Percentiles rank a stretch among this genome's conserved stretches.
phyloP scores from a whole-genome alignment of 2,329 filamentous ascomycete genomes.

The Trichoderma sp. region DNA sequence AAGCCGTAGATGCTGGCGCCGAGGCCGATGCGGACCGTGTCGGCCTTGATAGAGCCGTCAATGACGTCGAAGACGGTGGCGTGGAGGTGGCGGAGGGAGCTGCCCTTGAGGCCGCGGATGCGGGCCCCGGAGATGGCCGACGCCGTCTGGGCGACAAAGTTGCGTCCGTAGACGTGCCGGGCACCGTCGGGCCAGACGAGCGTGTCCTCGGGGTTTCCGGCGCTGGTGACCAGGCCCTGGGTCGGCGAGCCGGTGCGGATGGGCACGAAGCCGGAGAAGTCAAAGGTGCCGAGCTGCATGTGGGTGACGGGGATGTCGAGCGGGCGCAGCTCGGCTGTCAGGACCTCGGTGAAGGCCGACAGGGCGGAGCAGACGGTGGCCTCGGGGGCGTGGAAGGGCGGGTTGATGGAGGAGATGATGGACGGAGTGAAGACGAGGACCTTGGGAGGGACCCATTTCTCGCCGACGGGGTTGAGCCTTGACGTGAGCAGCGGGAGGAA shows the following conservation, averaged over 20 bases:
- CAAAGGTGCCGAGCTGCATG: conserved; percentile 88
- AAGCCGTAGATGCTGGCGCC: conserved; percentile 84
- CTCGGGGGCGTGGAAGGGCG: conserved; percentile 82
- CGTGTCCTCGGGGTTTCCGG: conserved; percentile 50
- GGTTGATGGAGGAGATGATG: conserved; percentile 77
- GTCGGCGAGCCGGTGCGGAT: conserved; percentile 39
- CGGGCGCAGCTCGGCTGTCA: conserved; percentile 76
- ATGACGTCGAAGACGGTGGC: conserved; percentile 89
- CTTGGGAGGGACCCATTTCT: conserved; percentile 60
- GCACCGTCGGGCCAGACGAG: conserved; percentile 66
- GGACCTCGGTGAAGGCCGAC: conserved; percentile 79
- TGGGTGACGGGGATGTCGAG: conserved; percentile 80
- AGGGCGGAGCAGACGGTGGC: conserved; percentile 83
- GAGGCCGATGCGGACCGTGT: conserved; percentile 76
- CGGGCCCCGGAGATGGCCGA: conserved; percentile 60
- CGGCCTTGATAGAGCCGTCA: conserved; percentile 61
- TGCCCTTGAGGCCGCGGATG: conserved; percentile 65
- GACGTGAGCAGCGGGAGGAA: conserved; percentile 79
- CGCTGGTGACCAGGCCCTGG: conserved; percentile 45
- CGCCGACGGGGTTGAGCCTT: conserved; percentile 56
- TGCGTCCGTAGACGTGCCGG: conserved; percentile 62
- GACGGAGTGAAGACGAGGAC: conserved; percentile 78
- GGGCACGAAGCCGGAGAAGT: conserved; percentile 69
- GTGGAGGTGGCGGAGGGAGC: conserved; percentile 76
- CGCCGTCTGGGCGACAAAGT: conserved; percentile 59